Base-by-base conservation (phyloP, 768 basidiomycete genomes). In the Panellus pusillus region DNA sequence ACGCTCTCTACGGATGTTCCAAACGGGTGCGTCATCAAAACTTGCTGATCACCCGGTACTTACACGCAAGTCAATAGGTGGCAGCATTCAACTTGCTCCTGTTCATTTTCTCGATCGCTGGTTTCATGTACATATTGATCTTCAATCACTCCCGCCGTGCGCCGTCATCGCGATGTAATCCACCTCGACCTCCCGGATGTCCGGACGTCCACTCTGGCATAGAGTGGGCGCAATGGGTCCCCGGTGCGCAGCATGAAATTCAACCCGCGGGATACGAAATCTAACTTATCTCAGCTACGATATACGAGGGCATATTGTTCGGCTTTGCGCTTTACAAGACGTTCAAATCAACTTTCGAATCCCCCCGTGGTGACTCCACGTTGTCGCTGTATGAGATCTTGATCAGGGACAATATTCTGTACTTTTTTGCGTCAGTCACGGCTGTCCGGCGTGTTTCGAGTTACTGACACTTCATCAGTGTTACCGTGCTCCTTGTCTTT, bases 141-240 rank as follows among this genome's bases (percentile, higher is more conserved):
- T 60, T 67, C 44, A 77, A 78, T 49, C 68, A 72, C 13, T 61
- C 69, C 19, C 57, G 63, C 8, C 66, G 77, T 13, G 65, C 65
- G 59, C 64, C 1, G 58, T 75, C 46, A 78, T 78, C 32, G 68
- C 70, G 5, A 62, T 17, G 70, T 70, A 0, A 65, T 73, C 20
- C 63, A 63, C 14, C 61, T 78, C 0, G 71, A 72, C 0, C 63
- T 76, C 74, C 73, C 4, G 76, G 75, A 7, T 79, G 76, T 50
- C 76, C 76, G 7, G 54, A 62, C 4, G 68, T 77, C 8, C 75
- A 75, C 61, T 66, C 70, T 18, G 71, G 75, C 7, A 71, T 71
- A 13, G 72, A 76, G 60, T 77, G 74, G 74, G 71, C 70, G 8
- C 70, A 70, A 50, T 79, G 77, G 77, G 67, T 79, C 9, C 74